Percentiles rank a stretch among this genome's conserved stretches.
Evolutionary conservation across 1,284 basidiomycete species (phyloP).

Genomic region (Ceratobasidium sp.): DNA sequence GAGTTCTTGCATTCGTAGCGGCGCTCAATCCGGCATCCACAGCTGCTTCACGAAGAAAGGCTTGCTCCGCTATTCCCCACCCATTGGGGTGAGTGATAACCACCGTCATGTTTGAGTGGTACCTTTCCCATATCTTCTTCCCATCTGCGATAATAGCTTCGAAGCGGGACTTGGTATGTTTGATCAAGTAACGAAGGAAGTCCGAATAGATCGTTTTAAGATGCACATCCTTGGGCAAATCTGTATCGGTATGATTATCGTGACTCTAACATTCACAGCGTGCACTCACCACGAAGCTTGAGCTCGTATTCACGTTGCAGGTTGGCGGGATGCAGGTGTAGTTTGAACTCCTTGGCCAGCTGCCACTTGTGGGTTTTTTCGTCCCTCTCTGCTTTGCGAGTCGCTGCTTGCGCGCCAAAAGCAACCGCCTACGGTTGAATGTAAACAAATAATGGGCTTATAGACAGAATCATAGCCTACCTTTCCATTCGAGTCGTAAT

Average conservation of each 20-base stretch:
- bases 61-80: slow-evolving; percentile 25
- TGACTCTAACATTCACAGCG: neutral
- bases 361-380: slow-evolving; percentile 18
- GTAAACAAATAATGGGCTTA: no score
- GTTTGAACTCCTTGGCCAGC: slow-evolving; percentile 27
- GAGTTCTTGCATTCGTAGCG: neutral
- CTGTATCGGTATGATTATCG: neutral
- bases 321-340: slow-evolving; percentile 31
- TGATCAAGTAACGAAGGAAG: no score
- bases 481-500: slow-evolving; percentile 19
- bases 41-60: slow-evolving; percentile 20
- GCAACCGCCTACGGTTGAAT: slow-evolving; percentile 7
- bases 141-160: slow-evolving; percentile 14
- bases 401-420: slow-evolving; percentile 33
- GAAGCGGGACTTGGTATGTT: slow-evolving; percentile 19
- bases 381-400: neutral
- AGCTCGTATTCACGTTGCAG: neutral
- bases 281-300: neutral
- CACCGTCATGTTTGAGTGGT: slow-evolving; percentile 2
- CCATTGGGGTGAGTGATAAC: slow-evolving; percentile 34
- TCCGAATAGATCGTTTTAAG: no score
- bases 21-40: slow-evolving; percentile 10
- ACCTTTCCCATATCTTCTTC: slow-evolving; percentile 1
- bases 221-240: neutral
- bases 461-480: neutral